Evolutionary conservation across 352 stramenopile species (phyloP), one percentile per base, ranked within the genome.

Genomic region (Blastocystis sp.): DNA sequence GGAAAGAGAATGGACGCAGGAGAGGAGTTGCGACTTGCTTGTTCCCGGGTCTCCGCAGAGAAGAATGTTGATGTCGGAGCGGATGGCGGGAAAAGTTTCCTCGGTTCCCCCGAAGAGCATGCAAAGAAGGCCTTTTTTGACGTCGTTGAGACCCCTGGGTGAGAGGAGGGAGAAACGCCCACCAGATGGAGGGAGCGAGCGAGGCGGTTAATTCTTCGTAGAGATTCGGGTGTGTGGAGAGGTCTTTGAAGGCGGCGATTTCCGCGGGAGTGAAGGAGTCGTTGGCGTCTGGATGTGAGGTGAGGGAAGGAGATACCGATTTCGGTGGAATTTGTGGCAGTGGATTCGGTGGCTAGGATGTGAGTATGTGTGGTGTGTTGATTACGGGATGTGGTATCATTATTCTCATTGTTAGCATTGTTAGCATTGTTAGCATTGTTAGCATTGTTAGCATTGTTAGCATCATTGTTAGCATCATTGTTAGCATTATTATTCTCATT

Each of bases 11-110:
- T 89, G 84, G 29, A 90, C 86, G 72, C 88, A 90, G 44, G 91
- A 93, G n/a, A 99, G 90, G 54, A 99, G 90, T 88, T 99, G 96
- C 0, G 93, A 98, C 87, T 99, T 99, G 56, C 90, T 96, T 24
- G 94, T 98, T 34, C 95, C 96, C 1, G 96, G 96, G 86, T 99
- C 96, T 76, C 96, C 96, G 87, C 95, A 98, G 9, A 99, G 89
- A 49, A 99, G 88, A 48, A 99, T 93, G 87, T 99, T 98, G 88
- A 98, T 97, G 76, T 99, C 96, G 16, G 95, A 95, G 46, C 96
- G 92, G 69, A 93, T 92, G 16, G 88, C 87, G 4, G 75, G 73
- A 16, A 36, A 48, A 1, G 89, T 88, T 0, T 90, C 91, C 1
- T 89, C 81, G 34, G 44, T 97, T 9, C 96, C 96, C 27, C 96